phyloP scores from a whole-genome alignment of 2,329 filamentous ascomycete genomes.

The Juglanconis sp. region DNA sequence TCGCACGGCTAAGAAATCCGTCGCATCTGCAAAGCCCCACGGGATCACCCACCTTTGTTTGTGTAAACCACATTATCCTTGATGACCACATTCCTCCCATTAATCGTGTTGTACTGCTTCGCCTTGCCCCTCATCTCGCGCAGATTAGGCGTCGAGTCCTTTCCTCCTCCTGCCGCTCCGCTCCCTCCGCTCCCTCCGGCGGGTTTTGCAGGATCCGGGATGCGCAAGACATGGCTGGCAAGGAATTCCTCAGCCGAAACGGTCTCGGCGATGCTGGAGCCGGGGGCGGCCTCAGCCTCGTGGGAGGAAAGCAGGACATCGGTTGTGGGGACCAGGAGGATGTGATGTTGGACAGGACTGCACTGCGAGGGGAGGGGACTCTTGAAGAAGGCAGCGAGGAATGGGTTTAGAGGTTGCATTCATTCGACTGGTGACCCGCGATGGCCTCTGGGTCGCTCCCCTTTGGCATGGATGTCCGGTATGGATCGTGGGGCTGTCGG shows the following conservation, averaged over 20 bases:
- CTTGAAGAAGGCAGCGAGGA: constrained; percentile 97
- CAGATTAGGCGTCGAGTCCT: constrained; percentile 60
- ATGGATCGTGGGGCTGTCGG: not conserved
- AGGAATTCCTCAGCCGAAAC: constrained; percentile 91
- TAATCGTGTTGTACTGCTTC: constrained; percentile 88
- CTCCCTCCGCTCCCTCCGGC: constrained; percentile 37
- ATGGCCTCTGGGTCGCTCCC: constrained; percentile 14
- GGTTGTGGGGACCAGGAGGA: constrained; percentile 89
- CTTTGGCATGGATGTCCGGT: constrained; percentile 13
- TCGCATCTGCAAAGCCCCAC: not conserved
- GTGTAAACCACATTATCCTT: constrained; percentile 92
- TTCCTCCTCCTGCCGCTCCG: constrained; percentile 40
- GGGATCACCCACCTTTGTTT: constrained; percentile 74
- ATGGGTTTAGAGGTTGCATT: constrained; percentile 99
- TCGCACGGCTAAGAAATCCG: not conserved
- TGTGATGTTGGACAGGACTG: constrained; percentile 83
- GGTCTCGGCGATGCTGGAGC: constrained; percentile 72
- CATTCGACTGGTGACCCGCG: constrained; percentile 33
- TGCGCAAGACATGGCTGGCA: constrained; percentile 90
- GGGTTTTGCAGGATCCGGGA: constrained; percentile 55
- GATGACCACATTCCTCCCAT: constrained; percentile 88
- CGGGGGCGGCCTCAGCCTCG: constrained; percentile 71
- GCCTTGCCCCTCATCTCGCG: constrained; percentile 89
- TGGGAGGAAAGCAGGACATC: constrained; percentile 84
- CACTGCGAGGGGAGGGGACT: constrained; percentile 91